Evolutionary conservation across 805 yeast species (phyloP).

Genomic region (Ogataea parapolymorpha): DNA sequence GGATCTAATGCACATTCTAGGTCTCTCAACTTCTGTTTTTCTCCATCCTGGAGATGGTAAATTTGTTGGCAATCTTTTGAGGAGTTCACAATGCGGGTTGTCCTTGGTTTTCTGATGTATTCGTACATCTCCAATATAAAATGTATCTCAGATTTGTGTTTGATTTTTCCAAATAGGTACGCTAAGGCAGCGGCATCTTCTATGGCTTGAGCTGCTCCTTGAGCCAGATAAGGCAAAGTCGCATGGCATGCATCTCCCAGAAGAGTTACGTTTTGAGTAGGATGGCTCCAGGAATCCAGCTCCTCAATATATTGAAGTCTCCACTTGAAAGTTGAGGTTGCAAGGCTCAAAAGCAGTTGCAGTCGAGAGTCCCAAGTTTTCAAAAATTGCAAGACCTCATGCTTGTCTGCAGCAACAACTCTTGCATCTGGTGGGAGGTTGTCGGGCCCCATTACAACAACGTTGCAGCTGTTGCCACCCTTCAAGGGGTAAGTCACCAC

Average conservation of each 20-base stretch:
- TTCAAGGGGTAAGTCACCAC: constrained; percentile 18
- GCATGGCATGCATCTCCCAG: constrained; percentile 21
- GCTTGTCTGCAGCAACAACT: constrained; percentile 10
- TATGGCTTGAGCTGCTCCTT: constrained; percentile 21
- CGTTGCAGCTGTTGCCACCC: constrained; percentile 18
- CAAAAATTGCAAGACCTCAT: constrained; percentile 12
- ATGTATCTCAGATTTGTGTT: constrained; percentile 10
- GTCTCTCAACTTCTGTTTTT: constrained; percentile 12
- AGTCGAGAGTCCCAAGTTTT: constrained; percentile 17
- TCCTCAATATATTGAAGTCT: constrained; percentile 14
- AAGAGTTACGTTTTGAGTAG: constrained; percentile 11
- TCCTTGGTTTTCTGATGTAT: constrained; percentile 12
- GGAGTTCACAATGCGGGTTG: constrained; percentile 14
- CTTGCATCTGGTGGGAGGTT: constrained; percentile 11
- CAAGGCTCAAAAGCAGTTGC: constrained; percentile 8
- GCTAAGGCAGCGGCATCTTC: constrained; percentile 19
- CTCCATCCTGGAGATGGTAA: constrained; percentile 16
- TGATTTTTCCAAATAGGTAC: constrained; percentile 14
- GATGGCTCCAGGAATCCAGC: constrained; percentile 14
- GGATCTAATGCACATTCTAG: constrained; percentile 12
- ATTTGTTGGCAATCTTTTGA: constrained; percentile 17
- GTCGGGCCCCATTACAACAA: constrained; percentile 19
- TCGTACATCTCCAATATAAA: constrained; percentile 9
- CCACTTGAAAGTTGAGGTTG: constrained; percentile 13
- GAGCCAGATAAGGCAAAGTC: constrained; percentile 18